A percentile compares a stretch with the other conserved stretches of the same genome.
Conservation (phyloP, 345 rosid genomes). For the Alliaria petiolata region DNA sequence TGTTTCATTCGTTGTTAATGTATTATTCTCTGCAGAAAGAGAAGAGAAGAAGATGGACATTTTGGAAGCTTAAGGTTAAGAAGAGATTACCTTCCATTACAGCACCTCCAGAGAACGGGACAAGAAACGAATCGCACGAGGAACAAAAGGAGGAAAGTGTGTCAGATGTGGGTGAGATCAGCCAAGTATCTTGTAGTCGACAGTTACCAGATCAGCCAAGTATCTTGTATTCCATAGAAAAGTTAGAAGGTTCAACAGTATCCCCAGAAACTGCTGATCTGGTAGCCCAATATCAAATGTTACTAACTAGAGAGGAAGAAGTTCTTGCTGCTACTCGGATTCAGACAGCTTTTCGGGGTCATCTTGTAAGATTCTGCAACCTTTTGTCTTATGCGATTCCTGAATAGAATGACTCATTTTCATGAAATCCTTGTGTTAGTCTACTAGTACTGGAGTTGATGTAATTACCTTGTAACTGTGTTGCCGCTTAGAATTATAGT, state of each 20-base stretch:
- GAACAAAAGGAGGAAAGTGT: slow-evolving; percentile 39
- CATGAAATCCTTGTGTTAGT: background rate
- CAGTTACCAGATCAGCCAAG: too few relatives aligned
- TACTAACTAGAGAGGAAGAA: slow-evolving; percentile 17
- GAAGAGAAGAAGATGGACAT: slow-evolving; percentile 64
- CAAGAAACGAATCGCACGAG: slow-evolving; percentile 39
- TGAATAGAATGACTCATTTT: background rate
- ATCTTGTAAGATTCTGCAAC: slow-evolving; percentile 54
- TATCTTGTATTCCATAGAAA: slow-evolving; percentile 34
- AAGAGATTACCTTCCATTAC: slow-evolving; percentile 48
- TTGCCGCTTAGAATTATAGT: background rate
- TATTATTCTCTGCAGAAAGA: slow-evolving; percentile 40
- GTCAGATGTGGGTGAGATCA: slow-evolving; percentile 51
- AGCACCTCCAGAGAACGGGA: slow-evolving; percentile 44
- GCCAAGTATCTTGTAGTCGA: slow-evolving; percentile 35
- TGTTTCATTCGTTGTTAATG: too few relatives aligned
- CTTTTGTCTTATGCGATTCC: background rate
- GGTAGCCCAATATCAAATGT: slow-evolving; percentile 23
- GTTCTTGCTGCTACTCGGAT: slow-evolving; percentile 53
- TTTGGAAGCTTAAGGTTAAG: slow-evolving; percentile 50
- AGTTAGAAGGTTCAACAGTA: slow-evolving; percentile 15
- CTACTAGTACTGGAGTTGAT: background rate
- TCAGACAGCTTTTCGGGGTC: slow-evolving; percentile 70
- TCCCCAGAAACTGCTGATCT: slow-evolving; percentile 25
- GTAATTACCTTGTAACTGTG: background rate